A percentile compares a stretch with the other conserved stretches of the same genome.
Evolutionary conservation across 306 rosid species (phyloP).

Genomic region (Fragaria ananassa): DNA sequence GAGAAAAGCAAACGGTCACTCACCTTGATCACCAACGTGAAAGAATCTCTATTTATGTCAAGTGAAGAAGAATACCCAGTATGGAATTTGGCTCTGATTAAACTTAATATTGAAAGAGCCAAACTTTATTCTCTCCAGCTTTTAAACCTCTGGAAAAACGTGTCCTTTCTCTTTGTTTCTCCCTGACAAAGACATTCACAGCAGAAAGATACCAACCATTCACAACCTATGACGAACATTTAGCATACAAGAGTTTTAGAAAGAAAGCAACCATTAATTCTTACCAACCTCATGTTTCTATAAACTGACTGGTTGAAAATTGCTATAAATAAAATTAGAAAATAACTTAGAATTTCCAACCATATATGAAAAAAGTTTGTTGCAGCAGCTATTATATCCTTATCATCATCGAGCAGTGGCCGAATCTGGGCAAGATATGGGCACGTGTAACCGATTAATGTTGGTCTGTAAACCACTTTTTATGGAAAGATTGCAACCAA

Average conservation of each 20-base stretch:
- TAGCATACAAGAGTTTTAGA: neutral
- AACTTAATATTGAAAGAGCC: neutral
- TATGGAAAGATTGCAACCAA: neutral
- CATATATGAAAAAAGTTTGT: neutral
- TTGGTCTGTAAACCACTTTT: neutral
- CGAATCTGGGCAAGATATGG: neutral
- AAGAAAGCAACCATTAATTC: neutral
- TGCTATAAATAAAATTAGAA: neutral
- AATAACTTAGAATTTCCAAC: neutral
- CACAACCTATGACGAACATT: neutral
- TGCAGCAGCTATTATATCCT: neutral
- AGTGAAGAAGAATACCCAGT: neutral
- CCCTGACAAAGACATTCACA: neutral
- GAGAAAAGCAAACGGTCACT: neutral
- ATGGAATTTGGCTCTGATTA: constrained; percentile 1
- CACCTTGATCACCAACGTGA: neutral
- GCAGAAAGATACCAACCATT: neutral
- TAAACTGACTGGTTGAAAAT: neutral
- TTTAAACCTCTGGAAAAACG: neutral
- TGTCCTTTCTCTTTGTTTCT: neutral
- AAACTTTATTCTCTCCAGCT: neutral
- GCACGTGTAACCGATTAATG: neutral
- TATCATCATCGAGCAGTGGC: neutral
- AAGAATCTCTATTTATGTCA: neutral
- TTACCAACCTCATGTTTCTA: neutral